Percentiles rank a stretch among this genome's conserved stretches.
Evolutionary conservation across 2,329 filamentous ascomycete genomes (phyloP).

Genomic region (Stagonosporopsis cucurbitacearum): DNA sequence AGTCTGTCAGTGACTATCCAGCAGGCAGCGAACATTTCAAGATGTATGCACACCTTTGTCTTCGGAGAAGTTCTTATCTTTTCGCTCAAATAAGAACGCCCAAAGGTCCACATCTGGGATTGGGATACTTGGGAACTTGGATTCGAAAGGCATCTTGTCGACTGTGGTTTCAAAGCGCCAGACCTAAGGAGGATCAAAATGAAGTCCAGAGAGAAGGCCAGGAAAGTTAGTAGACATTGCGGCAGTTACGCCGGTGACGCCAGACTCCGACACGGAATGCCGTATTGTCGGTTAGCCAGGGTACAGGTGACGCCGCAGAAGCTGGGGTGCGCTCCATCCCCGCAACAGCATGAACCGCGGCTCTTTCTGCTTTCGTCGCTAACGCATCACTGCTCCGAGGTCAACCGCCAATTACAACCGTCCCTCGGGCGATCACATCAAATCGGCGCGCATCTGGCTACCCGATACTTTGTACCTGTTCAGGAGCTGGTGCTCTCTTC

Average conservation of each 20-base stretch:
- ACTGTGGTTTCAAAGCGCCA: background rate
- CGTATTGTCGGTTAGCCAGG: constrained; percentile 20
- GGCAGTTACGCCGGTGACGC: constrained; percentile 15
- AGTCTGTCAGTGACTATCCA: constrained; percentile 11
- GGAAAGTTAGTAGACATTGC: constrained; percentile 17
- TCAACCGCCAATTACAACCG: constrained; percentile 15
- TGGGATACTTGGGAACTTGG: constrained; percentile 67
- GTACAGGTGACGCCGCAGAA: constrained; percentile 22
- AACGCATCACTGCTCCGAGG: constrained; percentile 29
- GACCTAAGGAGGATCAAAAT: constrained; percentile 8
- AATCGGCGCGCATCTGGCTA: background rate
- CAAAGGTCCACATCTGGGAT: constrained; percentile 81
- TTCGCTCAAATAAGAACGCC: constrained; percentile 76
- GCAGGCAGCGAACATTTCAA: background rate
- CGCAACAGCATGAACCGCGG: constrained; percentile 39
- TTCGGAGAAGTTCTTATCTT: constrained; percentile 69
- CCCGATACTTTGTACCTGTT: background rate
- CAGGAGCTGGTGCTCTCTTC: background rate
- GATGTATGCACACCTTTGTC: constrained; percentile 66
- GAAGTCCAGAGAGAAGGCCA: constrained; percentile 6
- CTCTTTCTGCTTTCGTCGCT: constrained; percentile 23
- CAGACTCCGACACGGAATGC: constrained; percentile 22
- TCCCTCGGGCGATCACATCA: background rate
- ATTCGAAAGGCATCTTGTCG: constrained; percentile 71
- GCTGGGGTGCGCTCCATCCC: constrained; percentile 18